Base-by-base conservation (phyloP, 495 filamentous ascomycete genomes). In the Diplogelasinospora grovesii region DNA sequence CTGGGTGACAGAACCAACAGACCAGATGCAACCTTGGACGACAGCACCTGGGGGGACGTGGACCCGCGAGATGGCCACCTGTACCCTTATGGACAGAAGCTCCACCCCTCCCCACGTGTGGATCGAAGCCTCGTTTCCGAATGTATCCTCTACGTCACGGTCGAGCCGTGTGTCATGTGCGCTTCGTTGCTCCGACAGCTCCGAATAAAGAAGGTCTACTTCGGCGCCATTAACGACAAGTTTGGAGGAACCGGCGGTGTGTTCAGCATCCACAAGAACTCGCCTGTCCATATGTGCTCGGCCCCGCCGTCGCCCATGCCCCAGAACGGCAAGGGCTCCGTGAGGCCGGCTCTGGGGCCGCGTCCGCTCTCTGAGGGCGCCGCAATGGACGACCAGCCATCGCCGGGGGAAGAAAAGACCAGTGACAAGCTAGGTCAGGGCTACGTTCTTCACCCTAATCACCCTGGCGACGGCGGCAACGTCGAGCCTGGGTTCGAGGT, bases 101-200 rank as follows among this genome's bases (percentile, higher is more conserved):
- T 67, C 1, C 63, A 69, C 36, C 68, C 67, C 1, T 41, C 65
- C 5, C 64, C 66, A 1, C 51, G 59, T 22, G 61, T 73, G 23
- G 39, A 57, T 36, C 67, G 70, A 5, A 70, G 67, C 6, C 69
- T 86, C 38, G 69, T 97, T 48, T 54, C 61, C 19, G 74, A 84
- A 26, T 86, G 83, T 28, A 79, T 83, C 51, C 75, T 97, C 21
- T 98, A 98, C 59, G 92, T 98, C 22, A 97, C 92, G 0, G 89
- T 97, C 35, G 92, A 98, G 58, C 92, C 92, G 2, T 98, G 92
- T 58, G 81, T 98, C 53, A 98, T 98, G 92, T 98, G 92, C 55
- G 90, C 92, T 2, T 88, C 86, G n/a, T 75, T 89, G 20, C 73
- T 98, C 22, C 79, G 85, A 21, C 93, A 97, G 58, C 77, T 87